Conservation (phyloP, 2,329 filamentous ascomycete species). For the Aaosphaeria pasadenensis region DNA sequence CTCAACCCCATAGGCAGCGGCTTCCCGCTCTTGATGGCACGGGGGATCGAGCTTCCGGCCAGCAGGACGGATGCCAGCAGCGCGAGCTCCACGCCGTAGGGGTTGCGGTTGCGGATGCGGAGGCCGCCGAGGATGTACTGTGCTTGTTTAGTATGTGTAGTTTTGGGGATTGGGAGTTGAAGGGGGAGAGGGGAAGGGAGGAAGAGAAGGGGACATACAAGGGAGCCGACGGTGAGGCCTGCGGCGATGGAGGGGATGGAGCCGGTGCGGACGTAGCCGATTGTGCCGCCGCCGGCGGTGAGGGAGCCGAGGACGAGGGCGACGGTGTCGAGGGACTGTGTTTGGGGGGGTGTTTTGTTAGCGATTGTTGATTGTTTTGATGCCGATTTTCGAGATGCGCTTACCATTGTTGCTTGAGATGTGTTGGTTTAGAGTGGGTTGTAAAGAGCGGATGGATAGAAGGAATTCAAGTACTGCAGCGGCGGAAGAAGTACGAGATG, state of each 20-base stretch:
- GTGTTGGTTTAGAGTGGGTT: too few species aligned
- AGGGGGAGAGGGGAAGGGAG: not conserved
- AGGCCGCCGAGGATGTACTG: constrained; percentile 75
- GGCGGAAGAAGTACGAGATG: too few species aligned
- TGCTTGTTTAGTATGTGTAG: not conserved
- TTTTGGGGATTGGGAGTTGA: too few species aligned
- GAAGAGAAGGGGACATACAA: constrained; percentile 42
- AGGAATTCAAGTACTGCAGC: too few species aligned
- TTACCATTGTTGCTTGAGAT: too few species aligned
- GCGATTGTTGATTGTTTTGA: too few species aligned
- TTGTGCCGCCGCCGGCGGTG: constrained; percentile 82
- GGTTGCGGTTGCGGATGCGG: constrained; percentile 69
- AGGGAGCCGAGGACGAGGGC: constrained; percentile 77
- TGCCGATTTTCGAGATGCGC: too few species aligned
- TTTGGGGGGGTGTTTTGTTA: too few species aligned
- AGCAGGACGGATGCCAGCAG: constrained; percentile 84
- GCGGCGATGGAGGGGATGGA: constrained; percentile 85
- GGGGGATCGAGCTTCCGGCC: constrained; percentile 78
- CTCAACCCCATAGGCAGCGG: constrained; percentile 79
- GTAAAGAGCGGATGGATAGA: too few species aligned
- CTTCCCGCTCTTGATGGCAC: constrained; percentile 80
- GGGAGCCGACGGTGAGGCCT: constrained; percentile 74
- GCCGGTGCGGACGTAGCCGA: constrained; percentile 79
- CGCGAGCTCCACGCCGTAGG: constrained; percentile 86
- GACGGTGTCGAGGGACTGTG: constrained; percentile 51